These are phyloP conservation scores for Phyllostachys edulis DNA, from an alignment of 176 grass and related monocot species.

Conservation along the genomic window DNA sequence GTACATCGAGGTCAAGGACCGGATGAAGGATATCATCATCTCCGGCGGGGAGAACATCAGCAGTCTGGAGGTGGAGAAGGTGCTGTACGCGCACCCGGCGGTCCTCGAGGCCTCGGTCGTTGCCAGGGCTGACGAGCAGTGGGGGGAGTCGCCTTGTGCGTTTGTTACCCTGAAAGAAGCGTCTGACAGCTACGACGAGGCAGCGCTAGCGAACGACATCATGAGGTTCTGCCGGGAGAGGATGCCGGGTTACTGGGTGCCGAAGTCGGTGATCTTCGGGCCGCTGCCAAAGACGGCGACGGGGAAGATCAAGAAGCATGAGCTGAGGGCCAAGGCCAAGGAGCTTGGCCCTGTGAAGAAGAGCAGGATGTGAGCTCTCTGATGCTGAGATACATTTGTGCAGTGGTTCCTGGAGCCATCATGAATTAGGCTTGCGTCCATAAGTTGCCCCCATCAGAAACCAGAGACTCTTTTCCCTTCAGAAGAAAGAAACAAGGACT, in stretches of 20 bases:
- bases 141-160: conserved; percentile 91
- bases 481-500: neutral
- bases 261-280: conserved; percentile 82
- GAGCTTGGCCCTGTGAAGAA: conserved; percentile 76
- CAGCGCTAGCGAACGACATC: conserved; percentile 51
- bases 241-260: conserved; percentile 82
- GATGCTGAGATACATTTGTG: neutral
- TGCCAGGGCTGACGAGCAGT: conserved; percentile 72
- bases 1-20: conserved; percentile 88
- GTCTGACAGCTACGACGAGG: conserved; percentile 44
- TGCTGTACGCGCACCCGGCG: conserved; percentile 63
- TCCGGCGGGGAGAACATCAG: conserved; percentile 97
- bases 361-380: conserved; percentile 64
- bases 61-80: conserved; percentile 94
- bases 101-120: conserved; percentile 76
- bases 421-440: neutral
- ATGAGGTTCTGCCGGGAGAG: conserved; percentile 76
- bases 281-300: conserved; percentile 85
- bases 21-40: conserved; percentile 96
- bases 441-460: neutral
- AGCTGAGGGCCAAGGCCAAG: conserved; percentile 74
- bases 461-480: neutral
- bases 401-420: neutral
- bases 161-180: conserved; percentile 73
- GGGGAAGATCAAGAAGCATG: conserved; percentile 86